Base-by-base conservation (phyloP, 208 protist species). In the Leishmania major region DNA sequence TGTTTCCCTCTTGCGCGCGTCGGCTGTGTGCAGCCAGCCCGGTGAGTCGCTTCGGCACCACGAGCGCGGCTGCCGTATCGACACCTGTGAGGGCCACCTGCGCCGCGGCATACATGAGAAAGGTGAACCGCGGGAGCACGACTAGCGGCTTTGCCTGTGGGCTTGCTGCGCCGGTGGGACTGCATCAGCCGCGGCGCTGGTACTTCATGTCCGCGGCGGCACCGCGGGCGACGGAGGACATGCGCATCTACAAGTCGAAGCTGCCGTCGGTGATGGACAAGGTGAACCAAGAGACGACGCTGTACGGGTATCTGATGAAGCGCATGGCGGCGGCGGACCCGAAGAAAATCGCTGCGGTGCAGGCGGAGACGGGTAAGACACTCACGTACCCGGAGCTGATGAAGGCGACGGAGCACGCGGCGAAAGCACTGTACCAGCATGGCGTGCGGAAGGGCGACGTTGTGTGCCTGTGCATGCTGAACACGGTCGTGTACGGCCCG, bases 371-470 rank as follows among this genome's bases (percentile, higher is more conserved):
- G 40, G 78, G 78, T 0, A 77, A 89, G 67, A 49, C 75, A 17
- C 66, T 84, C 43, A 84, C 78, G 35, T 89, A 83, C 71, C 81
- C 79, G 62, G 71, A 91, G 78, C 66, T 91, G 53, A 78, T 71
- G 22, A 28, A 57, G 43, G 77, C 78, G 22, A 87, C 83, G 19
- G 82, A 89, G 60, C 71, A 82, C 51, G 71, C 87, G 19, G 81
- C 88, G 31, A 77, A 79, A 70, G 62, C 82, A 3, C 80, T 92
- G 22, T 89, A 92, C 78, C 80, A 88, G 67, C 67, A 84, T n/a
- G 79, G 81, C 25, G 78, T 90, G 43, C 89, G 89, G n/a, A 85
- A 87, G 64, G 84, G 85, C 17, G 89, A 92, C 57, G 81, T 83
- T 1, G 89, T 92, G 64, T 78, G 66, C 31, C 28, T 92, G 40